Evolutionary conservation across 306 rosid species (phyloP), one percentile per base, ranked within the genome.

Genomic region (Dryas alaskensis): DNA sequence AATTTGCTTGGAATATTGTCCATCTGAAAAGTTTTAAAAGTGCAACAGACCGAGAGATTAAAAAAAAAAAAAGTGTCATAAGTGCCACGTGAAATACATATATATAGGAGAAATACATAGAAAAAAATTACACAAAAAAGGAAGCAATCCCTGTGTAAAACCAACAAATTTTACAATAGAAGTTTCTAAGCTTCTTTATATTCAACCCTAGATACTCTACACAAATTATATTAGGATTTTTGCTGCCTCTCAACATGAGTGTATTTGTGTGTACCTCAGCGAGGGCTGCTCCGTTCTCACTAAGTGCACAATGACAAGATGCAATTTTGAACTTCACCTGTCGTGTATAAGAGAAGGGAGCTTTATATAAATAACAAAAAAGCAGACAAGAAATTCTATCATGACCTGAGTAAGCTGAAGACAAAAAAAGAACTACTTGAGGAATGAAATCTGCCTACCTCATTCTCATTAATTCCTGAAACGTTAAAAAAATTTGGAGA

Each of bases 291-390:
- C 89, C 87, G 68, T 86, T 87, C 77, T 95, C 99, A 81, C 81
- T 90, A 60, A 95, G 83, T 14, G 73, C 82, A 81, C 72, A 86
- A 71, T 90, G 88, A 81, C 92, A 88, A 44, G 98, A 95, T 43
- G 99, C 98, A 57, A 90, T 82, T 85, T 95, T 95, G 84, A 92
- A 95, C 84, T 90, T 95, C 86, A 95, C 96, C 99, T 95, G 87
- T 80, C 79, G 53, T 27, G 27, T 46, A 58, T 13, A 31, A 50
- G 27, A 53, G 51, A 70, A 27, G 7, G 2, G 0, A 17, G 55
- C 65, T 44, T 54, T 3, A 1, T 44, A 71, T 58, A 49, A 73
- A 80, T 49, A 49, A 39, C 6, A 11, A 76, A 78, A 72, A 22
- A 50, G 37, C 61, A 19, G n/a, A 75, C 80, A 75, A 42, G 67